Percentiles rank a stretch among this genome's conserved stretches.
These are phyloP conservation scores for Fusarium vanettenii DNA, from an alignment of 2,329 filamentous ascomycete genomes.

Conservation along the genomic window DNA sequence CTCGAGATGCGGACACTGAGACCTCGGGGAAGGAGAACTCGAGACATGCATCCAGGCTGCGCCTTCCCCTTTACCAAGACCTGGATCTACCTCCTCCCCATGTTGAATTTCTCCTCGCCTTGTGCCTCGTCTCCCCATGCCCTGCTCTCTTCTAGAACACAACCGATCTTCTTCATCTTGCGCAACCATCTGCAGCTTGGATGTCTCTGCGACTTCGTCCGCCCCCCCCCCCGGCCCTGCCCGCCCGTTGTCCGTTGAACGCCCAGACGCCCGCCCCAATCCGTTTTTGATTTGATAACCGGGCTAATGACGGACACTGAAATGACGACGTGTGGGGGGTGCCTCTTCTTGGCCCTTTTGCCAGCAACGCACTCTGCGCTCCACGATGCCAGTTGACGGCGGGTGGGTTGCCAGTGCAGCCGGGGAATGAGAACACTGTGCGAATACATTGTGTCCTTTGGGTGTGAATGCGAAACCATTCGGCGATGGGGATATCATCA, in stretches of 20 bases:
- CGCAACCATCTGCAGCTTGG: constrained; percentile 3
- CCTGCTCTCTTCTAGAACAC: constrained; percentile 3
- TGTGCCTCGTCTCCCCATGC: neutral
- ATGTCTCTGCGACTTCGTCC: constrained; percentile 15
- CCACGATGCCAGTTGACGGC: constrained; percentile 30
- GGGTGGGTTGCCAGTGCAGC: constrained; percentile 45
- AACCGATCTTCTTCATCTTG: neutral
- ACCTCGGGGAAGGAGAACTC: constrained; percentile 13
- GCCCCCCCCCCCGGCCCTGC: constrained; percentile 21
- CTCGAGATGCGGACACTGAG: constrained; percentile 7
- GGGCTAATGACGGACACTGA: constrained; percentile 44
- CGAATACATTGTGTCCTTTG: constrained; percentile 19
- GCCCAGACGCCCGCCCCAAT: constrained; percentile 30
- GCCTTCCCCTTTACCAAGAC: constrained; percentile 9
- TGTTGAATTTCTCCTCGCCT: neutral
- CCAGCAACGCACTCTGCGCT: constrained; percentile 33
- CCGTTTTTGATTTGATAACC: constrained; percentile 44
- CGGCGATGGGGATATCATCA: constrained; percentile 18
- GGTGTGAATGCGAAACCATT: neutral
- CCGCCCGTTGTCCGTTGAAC: constrained; percentile 40
- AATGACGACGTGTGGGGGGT: constrained; percentile 46
- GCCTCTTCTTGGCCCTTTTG: constrained; percentile 34
- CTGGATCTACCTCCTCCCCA: neutral
- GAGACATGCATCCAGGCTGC: constrained; percentile 19
- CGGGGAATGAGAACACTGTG: constrained; percentile 36